These are phyloP conservation scores for Phaeosphaeriaceae sp. DNA, from an alignment of 2,329 filamentous ascomycete species.

Conservation along the genomic window DNA sequence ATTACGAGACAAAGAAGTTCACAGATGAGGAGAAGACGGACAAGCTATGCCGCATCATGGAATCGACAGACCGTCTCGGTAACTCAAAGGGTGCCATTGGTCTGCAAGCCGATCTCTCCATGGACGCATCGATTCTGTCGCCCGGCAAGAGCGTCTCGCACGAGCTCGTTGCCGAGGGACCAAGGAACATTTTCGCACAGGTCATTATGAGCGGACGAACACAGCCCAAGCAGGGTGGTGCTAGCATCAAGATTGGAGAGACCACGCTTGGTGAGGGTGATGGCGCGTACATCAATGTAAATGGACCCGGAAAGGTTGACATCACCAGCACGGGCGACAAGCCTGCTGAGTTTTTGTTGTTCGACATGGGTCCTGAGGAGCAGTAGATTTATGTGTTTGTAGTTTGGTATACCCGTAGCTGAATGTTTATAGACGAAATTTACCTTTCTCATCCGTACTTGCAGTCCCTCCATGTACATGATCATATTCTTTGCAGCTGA, in stretches of 20 bases:
- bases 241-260: slow-evolving; percentile 74
- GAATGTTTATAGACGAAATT: not conserved
- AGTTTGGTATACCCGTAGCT: not conserved
- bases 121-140: slow-evolving; percentile 77
- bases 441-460: not conserved
- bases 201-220: slow-evolving; percentile 69
- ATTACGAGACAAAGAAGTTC: slow-evolving; percentile 79
- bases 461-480: not conserved
- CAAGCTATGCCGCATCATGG: slow-evolving; percentile 76
- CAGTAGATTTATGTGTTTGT: slow-evolving; percentile 10
- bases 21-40: slow-evolving; percentile 74
- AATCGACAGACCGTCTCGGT: slow-evolving; percentile 68
- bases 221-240: slow-evolving; percentile 70
- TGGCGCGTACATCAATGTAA: slow-evolving; percentile 73
- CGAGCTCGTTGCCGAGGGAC: slow-evolving; percentile 70
- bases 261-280: slow-evolving; percentile 77
- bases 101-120: slow-evolving; percentile 83
- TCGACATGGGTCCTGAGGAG: slow-evolving; percentile 54
- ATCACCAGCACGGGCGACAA: slow-evolving; percentile 57
- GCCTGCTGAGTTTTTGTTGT: slow-evolving; percentile 57
- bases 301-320: slow-evolving; percentile 53
- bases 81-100: slow-evolving; percentile 77
- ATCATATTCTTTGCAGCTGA: not conserved
- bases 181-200: slow-evolving; percentile 79
- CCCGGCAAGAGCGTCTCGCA: slow-evolving; percentile 73